Evolutionary conservation across 345 rosid genomes (phyloP).

Genomic region (Heritiera littoralis): DNA sequence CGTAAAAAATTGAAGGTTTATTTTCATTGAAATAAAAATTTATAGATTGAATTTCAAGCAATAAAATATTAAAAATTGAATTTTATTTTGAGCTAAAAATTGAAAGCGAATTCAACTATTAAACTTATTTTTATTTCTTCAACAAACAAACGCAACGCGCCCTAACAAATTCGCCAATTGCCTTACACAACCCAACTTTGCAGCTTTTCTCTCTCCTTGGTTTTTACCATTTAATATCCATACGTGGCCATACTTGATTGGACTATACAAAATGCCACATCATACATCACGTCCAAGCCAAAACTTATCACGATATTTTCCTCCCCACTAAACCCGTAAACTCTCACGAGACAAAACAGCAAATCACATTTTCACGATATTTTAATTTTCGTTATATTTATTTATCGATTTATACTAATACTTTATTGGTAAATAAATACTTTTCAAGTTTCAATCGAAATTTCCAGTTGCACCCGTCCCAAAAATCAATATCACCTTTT

Average conservation of each 20-base stretch:
- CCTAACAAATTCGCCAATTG: too few relatives aligned
- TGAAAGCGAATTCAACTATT: too few relatives aligned
- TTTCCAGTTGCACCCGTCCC: not conserved
- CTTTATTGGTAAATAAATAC: not conserved
- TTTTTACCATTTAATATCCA: not conserved
- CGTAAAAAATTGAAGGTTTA: too few relatives aligned
- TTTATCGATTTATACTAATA: not conserved
- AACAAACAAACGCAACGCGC: too few relatives aligned
- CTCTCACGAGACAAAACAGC: conserved; percentile 28
- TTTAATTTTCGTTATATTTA: too few relatives aligned
- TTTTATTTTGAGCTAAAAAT: too few relatives aligned
- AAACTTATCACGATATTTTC: conserved; percentile 23
- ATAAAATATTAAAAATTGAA: too few relatives aligned
- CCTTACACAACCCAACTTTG: conserved; percentile 12
- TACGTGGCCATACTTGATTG: conserved; percentile 28
- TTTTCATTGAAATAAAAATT: too few relatives aligned
- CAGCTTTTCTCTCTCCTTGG: not conserved
- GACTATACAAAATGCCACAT: not conserved
- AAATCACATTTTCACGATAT: conserved; percentile 14
- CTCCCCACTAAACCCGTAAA: not conserved
- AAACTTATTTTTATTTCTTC: too few relatives aligned
- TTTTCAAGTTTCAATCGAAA: not conserved
- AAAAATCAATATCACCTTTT: conserved; percentile 3
- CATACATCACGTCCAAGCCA: conserved; percentile 21
- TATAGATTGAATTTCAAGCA: too few relatives aligned